A percentile compares a stretch with the other conserved stretches of the same genome.
Evolutionary conservation across 2,329 filamentous ascomycete genomes (phyloP).

Genomic region (Xenoacremonium recifei): DNA sequence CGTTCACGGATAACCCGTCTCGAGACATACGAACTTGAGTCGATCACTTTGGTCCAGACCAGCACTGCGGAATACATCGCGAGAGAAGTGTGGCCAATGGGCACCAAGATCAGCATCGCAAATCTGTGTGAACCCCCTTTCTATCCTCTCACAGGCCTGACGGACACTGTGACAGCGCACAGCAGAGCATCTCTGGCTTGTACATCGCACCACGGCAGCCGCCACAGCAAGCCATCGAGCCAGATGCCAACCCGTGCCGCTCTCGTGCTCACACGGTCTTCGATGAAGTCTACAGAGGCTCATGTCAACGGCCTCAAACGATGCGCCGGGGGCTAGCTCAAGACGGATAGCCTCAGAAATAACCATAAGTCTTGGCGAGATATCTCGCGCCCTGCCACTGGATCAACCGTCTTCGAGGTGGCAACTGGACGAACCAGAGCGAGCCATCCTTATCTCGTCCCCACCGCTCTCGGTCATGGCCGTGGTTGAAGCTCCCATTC

Average conservation of each 20-base stretch:
- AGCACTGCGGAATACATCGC: no score
- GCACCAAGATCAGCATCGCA: no score
- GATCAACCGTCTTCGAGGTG: background rate
- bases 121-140: no score
- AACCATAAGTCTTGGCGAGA: background rate
- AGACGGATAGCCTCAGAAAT: background rate
- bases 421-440: background rate
- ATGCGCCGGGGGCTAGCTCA: background rate
- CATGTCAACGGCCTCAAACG: background rate
- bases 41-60: no score
- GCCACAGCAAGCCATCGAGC: slow-evolving; percentile 12
- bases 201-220: slow-evolving; percentile 14
- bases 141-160: no score
- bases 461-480: slow-evolving; percentile 22
- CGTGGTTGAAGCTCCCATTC: slow-evolving; percentile 13
- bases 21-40: no score
- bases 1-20: no score
- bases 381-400: slow-evolving; percentile 12
- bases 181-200: no score
- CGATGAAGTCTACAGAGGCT: background rate
- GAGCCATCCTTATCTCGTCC: slow-evolving; percentile 16
- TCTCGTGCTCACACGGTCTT: slow-evolving; percentile 5
- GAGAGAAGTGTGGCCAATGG: no score
- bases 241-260: slow-evolving; percentile 5
- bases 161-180: no score